phyloP scores from a whole-genome alignment of 2,329 filamentous ascomycete genomes.

The Pestalotiopsis sp. region DNA sequence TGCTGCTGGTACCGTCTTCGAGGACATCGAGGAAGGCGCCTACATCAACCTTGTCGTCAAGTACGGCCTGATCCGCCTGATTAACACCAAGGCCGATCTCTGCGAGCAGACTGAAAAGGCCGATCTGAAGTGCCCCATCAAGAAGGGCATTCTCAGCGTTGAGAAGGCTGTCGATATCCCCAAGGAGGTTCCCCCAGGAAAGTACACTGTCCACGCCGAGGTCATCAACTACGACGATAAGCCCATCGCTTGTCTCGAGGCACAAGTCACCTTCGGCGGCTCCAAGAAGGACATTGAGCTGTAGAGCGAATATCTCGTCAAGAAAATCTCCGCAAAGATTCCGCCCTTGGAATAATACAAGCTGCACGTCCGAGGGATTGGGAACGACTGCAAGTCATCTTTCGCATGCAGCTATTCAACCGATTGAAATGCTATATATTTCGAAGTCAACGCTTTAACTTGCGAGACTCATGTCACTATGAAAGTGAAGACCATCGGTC shows the following conservation, averaged over 20 bases:
- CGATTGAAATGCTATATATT: no score
- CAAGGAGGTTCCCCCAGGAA: conserved; percentile 84
- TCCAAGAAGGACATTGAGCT: conserved; percentile 44
- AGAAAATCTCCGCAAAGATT: no score
- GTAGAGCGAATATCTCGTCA: conserved; percentile 21
- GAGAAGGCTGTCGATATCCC: conserved; percentile 85
- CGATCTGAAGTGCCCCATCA: conserved; percentile 84
- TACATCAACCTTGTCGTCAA: conserved; percentile 86
- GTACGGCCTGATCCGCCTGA: conserved; percentile 88
- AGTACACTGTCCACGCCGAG: conserved; percentile 86
- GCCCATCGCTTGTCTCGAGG: conserved; percentile 85
- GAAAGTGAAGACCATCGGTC: no score
- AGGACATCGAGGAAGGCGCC: conserved; percentile 76
- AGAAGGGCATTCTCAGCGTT: conserved; percentile 74
- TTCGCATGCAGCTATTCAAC: no score
- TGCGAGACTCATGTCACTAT: no score
- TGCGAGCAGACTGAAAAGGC: conserved; percentile 90
- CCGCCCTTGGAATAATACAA: no score
- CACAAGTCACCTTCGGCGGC: conserved; percentile 66
- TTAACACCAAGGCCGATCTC: conserved; percentile 79
- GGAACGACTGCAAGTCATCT: no score
- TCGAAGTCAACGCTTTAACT: no score
- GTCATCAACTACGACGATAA: conserved; percentile 74
- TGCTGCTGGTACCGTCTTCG: conserved; percentile 73
- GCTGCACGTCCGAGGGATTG: no score